Percentiles rank a stretch among this genome's conserved stretches.
Conservation (phyloP, 768 basidiomycete species). For the Hypholoma fasciculare region DNA sequence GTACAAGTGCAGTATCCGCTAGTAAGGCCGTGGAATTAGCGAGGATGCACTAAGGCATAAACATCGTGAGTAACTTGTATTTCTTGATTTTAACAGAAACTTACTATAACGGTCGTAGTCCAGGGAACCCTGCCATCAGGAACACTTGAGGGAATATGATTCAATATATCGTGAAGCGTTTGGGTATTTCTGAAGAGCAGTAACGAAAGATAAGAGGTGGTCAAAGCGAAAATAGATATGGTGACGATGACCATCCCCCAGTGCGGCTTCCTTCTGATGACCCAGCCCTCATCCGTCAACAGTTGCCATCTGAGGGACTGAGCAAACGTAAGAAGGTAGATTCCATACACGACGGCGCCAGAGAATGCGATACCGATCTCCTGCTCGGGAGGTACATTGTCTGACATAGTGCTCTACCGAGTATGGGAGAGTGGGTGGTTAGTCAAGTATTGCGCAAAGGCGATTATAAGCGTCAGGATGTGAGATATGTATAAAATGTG, state of each 20-base stretch:
- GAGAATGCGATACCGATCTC: constrained; percentile 11
- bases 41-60: neutral
- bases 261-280: neutral
- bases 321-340: constrained; percentile 13
- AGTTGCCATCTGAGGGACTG: constrained; percentile 15
- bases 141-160: neutral
- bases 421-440: neutral
- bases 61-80: too few species aligned
- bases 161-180: neutral
- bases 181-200: neutral
- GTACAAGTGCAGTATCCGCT: constrained; percentile 1
- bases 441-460: neutral
- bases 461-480: neutral
- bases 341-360: constrained; percentile 7
- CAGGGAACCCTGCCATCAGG: constrained; percentile 5
- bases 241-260: constrained; percentile 11
- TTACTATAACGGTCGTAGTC: constrained; percentile 9
- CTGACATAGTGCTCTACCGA: neutral
- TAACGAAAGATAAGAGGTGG: constrained; percentile 1
- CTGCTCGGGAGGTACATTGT: constrained; percentile 10
- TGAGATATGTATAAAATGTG: neutral
- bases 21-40: neutral
- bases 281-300: constrained; percentile 16
- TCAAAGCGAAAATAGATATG: constrained; percentile 3
- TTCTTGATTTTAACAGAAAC: neutral